Evolutionary conservation across 495 filamentous ascomycete genomes (phyloP).

Genomic region (Lindgomyces ingoldianus): DNA sequence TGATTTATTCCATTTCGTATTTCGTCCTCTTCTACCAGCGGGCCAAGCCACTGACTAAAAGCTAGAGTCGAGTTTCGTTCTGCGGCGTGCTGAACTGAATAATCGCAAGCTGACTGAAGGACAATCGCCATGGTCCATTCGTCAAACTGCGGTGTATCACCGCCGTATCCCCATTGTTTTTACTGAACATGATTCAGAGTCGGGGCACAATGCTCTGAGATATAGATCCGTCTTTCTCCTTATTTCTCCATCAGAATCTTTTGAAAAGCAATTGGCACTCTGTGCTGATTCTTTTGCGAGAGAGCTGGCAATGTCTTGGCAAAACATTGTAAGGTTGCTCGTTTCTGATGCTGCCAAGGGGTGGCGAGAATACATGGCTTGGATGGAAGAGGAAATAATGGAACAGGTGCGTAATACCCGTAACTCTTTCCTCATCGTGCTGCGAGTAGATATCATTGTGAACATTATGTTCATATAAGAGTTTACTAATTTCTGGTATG

Average conservation of each 20-base stretch:
- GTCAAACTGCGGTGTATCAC: conserved; percentile 43
- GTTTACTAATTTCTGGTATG: neutral
- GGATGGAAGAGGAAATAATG: conserved; percentile 22
- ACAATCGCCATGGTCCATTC: conserved; percentile 41
- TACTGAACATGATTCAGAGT: conserved; percentile 4
- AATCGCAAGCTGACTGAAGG: conserved; percentile 17
- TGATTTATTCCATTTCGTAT: conserved; percentile 1
- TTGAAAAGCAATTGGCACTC: conserved; percentile 15
- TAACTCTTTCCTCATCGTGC: neutral
- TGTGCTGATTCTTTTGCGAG: neutral
- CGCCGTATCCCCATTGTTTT: conserved; percentile 19
- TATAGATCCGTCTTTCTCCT: conserved; percentile 37
- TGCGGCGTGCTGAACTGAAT: conserved; percentile 39
- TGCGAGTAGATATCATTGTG: conserved; percentile 9
- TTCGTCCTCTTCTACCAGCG: neutral
- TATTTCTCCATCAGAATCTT: conserved; percentile 39
- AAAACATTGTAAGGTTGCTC: conserved; percentile 17
- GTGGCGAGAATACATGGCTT: conserved; percentile 27
- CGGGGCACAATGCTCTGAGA: neutral
- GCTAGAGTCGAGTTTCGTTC: conserved; percentile 39
- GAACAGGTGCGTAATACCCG: conserved; percentile 11
- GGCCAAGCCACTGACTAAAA: neutral
- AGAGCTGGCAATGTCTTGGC: neutral
- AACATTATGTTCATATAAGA: conserved; percentile 2
- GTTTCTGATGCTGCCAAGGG: conserved; percentile 17